Base-by-base conservation (phyloP, 192 early-diverging fungal genomes). In the Coemansia sp. region DNA sequence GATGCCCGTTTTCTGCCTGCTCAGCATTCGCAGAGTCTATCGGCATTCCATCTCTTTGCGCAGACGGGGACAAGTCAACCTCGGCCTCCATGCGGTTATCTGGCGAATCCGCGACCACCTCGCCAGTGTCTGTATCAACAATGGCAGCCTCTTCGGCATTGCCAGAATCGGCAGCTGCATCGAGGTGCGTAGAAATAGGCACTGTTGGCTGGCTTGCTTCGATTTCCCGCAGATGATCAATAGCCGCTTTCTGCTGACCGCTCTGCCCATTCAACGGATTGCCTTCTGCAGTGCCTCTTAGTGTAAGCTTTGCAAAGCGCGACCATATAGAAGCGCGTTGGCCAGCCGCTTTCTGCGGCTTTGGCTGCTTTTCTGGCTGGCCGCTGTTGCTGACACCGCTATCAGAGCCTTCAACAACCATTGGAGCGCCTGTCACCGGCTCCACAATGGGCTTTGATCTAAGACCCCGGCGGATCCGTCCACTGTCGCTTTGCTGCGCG, bases 161-260 rank as follows among this genome's bases (percentile, higher is more conserved):
- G 3, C 14, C 59, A 30, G 4, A 4, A 48, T 14, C 22, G 59
- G 20, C 40, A 40, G 10, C 34, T 22, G 33, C 2, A 2, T 18
- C 33, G 17, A 17, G 14, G 56, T 32, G 34, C n/a, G 31, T 12
- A 58, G 4, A 4, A 3, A 33, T 7, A 16, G 31, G 5, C 17
- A 48, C 25, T 29, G 36, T 3, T 17, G 59, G 59, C 40, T 60
- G 59, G 10, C 40, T 60, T 12, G 59, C 36, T n/a, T 60, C 40
- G 30, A 60, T 60, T 28, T 60, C 59, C 20, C 59, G 59, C 36
- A 60, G 17, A 11, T 40, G 40, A 7, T 60, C 40, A 25, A 60
- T 40, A 8, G 59, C 59, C 25, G 36, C 20, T 42, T 60, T 60
- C 25, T 40, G 59, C 33, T 36, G 38, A 28, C 18, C 29, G 12